Base-by-base conservation (phyloP, 306 rosid species). In the Malus sylvestris region DNA sequence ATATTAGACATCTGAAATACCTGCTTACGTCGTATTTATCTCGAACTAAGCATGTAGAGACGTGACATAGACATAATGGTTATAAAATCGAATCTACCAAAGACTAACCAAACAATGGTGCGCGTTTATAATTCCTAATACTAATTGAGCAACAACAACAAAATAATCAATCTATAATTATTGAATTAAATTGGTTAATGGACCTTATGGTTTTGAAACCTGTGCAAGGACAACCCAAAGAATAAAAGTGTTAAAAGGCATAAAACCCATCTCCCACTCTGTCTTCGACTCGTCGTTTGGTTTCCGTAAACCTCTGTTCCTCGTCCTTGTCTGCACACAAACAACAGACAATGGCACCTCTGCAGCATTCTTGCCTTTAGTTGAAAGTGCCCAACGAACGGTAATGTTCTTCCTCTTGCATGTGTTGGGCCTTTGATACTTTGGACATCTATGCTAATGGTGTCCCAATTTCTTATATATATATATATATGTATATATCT, bases 31-130 rank as follows among this genome's bases (percentile, higher is more conserved):
- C 8, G 3, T 15, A 4, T 49, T 38, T 38, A 2, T 49, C 0
- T 49, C 2, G 8, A 15, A 15, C 55, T 4, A 49, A 4, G 6
- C 2, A 14, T 5, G 20, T 49, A 49, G 1, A 49, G 20, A 15
- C 0, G 0, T 0, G 0, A 15, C 0, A 49, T 15, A 49, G 2
- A 1, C 6, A 15, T 4, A 5, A 15, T 0, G 0, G 3, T 5
- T 15, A 49, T 49, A 2, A 5, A 49, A 15, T 15, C 6, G 8
- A 49, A 1, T 4, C 1, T 15, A 49, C 6, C 1, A 4, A 15
- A 49, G 8, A 15, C 1, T 5, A 49, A 1, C 45, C 45, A 42
- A 42, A 38, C 42, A 49, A 49, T 0, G 20, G 3, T 49, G 53
- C 3, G 19, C 14, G 55, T 5, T 49, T 49, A 15, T 15, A 14